Evolutionary conservation across 2,329 filamentous ascomycete species (phyloP).

Genomic region (Beauveria sp.): DNA sequence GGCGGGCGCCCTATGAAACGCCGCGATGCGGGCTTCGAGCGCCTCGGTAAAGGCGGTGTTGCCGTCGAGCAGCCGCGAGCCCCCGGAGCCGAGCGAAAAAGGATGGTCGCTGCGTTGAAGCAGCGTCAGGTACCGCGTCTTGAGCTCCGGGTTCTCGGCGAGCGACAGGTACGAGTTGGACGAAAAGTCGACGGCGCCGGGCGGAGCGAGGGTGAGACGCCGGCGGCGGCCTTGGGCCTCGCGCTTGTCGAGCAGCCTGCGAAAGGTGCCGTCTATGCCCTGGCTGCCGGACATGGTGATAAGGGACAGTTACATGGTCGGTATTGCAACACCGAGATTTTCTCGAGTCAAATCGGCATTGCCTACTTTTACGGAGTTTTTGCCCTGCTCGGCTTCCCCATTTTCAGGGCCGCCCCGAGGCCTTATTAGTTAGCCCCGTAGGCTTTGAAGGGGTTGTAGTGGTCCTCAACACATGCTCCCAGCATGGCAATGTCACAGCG

Average conservation of each 20-base stretch:
- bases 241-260: constrained; percentile 22
- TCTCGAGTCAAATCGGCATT: neutral
- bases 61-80: constrained; percentile 46
- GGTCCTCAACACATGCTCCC: constrained; percentile 2
- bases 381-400: neutral
- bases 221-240: constrained; percentile 32
- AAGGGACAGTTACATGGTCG: neutral
- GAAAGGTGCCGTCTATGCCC: constrained; percentile 22
- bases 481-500: neutral
- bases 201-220: constrained; percentile 49
- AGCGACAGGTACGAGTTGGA: constrained; percentile 78
- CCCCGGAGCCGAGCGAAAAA: constrained; percentile 38
- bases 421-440: too few species aligned
- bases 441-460: neutral
- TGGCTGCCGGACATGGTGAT: constrained; percentile 7
- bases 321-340: neutral
- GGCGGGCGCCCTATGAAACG: constrained; percentile 37
- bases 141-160: constrained; percentile 40
- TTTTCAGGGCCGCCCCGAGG: neutral
- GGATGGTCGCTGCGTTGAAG: constrained; percentile 18
- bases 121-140: constrained; percentile 54
- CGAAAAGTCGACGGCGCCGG: constrained; percentile 66
- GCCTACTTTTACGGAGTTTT: neutral
- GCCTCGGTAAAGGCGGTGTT: constrained; percentile 37
- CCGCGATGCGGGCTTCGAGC: constrained; percentile 39